These are phyloP conservation scores for Fomitiporia mediterranea DNA, from an alignment of 1,284 basidiomycete genomes.

Conservation along the genomic window DNA sequence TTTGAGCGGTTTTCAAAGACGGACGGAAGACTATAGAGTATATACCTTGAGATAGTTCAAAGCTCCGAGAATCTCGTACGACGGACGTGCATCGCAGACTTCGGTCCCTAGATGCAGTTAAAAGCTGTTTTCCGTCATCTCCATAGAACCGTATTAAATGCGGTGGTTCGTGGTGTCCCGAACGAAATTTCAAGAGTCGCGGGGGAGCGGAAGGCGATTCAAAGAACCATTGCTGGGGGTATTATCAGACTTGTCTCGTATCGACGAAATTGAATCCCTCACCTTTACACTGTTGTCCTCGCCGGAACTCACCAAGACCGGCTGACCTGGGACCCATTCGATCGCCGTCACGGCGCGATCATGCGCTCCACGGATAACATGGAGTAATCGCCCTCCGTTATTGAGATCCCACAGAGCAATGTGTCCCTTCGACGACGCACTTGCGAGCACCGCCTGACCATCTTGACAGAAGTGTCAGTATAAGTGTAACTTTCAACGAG, in stretches of 20 bases:
- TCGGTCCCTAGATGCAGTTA: conserved; percentile 86
- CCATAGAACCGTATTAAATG: conserved; percentile 94
- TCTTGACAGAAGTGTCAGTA: conserved; percentile 41
- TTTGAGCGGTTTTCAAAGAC: neutral
- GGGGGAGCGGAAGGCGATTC: conserved; percentile 87
- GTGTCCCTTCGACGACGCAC: conserved; percentile 81
- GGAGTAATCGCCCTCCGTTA: conserved; percentile 73
- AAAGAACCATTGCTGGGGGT: conserved; percentile 99
- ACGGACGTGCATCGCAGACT: conserved; percentile 88
- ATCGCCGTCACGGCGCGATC: conserved; percentile 76
- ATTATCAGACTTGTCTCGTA: no score
- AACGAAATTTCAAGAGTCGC: conserved; percentile 84
- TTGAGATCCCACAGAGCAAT: conserved; percentile 91
- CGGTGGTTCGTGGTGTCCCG: conserved; percentile 90
- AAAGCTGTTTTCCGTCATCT: conserved; percentile 90
- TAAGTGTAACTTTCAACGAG: neutral
- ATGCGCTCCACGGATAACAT: conserved; percentile 83
- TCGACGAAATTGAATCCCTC: conserved; percentile 17
- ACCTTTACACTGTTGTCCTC: conserved; percentile 95
- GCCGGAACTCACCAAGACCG: conserved; percentile 81
- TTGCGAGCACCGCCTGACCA: conserved; percentile 82
- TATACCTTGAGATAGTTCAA: conserved; percentile 91
- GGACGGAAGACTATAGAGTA: conserved; percentile 3
- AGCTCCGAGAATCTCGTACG: conserved; percentile 89
- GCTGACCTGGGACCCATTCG: conserved; percentile 90